Base-by-base conservation (phyloP, 306 rosid species). In the Oemleria cerasiformis region DNA sequence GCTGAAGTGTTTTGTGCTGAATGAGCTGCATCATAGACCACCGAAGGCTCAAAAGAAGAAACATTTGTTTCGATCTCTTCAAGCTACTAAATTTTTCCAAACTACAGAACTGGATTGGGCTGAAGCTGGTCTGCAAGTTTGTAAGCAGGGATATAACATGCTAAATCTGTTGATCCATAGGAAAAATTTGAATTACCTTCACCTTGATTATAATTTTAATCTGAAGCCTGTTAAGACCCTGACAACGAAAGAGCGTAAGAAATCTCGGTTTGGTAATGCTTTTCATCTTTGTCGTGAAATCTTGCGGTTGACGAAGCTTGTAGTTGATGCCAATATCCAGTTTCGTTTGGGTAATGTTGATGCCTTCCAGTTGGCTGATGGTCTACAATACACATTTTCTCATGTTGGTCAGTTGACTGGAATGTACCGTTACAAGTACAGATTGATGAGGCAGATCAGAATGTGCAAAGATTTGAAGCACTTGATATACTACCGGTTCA, bases 351-450 rank as follows among this genome's bases (percentile, higher is more conserved):
- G 99, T 61, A 95, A 95, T 77, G 99, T 95, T 30, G 99, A 95
- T 82, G 99, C 99, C 67, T 91, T 95, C 60, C 99, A 95, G 77
- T 76, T 95, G 82, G 99, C 99, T 14, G 99, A 95, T 84, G 99
- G 99, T 47, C 84, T 95, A 79, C 99, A 95, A 64, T 95, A 95
- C 73, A 95, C 92, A 34, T 95, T 95, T 75, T 95, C 99, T 44
- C 99, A 95, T 72, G 99, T 95, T 81, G 99, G 97, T 55, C 99
- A 95, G 81, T 78, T 95, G 77, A 95, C 99, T n/a, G 99, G 99
- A 36, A 95, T 95, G 99, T 95, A 95, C 51, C 87, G 99, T 38
- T 95, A 95, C 77, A 95, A 95, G 83, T 95, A 95, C 77, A 86
- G 99, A 86, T 88, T 95, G 77, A 91, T 95, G 99, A 79, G 99